Evolutionary conservation across 345 rosid genomes (phyloP), one percentile per base, ranked within the genome.

Genomic region (Erodium maritimum): DNA sequence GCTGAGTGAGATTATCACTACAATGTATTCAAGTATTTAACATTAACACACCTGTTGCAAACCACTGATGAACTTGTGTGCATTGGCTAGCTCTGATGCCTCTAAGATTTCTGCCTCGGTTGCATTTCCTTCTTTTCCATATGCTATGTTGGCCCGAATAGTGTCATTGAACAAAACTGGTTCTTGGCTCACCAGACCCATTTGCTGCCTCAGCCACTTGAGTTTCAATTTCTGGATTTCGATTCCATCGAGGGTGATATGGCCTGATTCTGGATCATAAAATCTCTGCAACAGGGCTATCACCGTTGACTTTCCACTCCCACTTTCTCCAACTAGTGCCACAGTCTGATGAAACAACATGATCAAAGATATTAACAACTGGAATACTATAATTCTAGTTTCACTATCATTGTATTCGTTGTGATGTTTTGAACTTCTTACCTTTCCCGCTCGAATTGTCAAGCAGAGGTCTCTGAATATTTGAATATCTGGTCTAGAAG

Each of bases 311-410:
- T 90, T 90, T 2, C 95, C 97, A 16, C 95, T 67, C 16, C 97
- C 95, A 34, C 95, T 90, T 65, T 87, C 97, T 68, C 93, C 95
- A 34, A 90, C 97, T 61, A 87, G 58, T 64, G 97, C 95, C 53
- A 87, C 78, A 21, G 88, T 81, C 95, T 90, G 81, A 34, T n/a
- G 63, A 71, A 8, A 60, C n/a, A 18, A 42, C 11, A 16, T 53
- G n/a, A 55, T 22, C n/a, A 21, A 24, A 17, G 45, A 19, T 19
- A 51, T n/a, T 4, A 33, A 46, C 8, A 29, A 29, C n/a, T n/a
- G n/a, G n/a, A n/a, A n/a, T n/a, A n/a, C n/a, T n/a, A n/a, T n/a
- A n/a, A n/a, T n/a, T 25, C 33, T 25, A 7, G 33, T 25, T 25
- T 2, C 33, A 25, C 3, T n/a, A n/a, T n/a, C n/a, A n/a, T n/a